phyloP scores from a whole-genome alignment of 2,329 filamentous ascomycete genomes.

The Rutstroemia sydowiana region DNA sequence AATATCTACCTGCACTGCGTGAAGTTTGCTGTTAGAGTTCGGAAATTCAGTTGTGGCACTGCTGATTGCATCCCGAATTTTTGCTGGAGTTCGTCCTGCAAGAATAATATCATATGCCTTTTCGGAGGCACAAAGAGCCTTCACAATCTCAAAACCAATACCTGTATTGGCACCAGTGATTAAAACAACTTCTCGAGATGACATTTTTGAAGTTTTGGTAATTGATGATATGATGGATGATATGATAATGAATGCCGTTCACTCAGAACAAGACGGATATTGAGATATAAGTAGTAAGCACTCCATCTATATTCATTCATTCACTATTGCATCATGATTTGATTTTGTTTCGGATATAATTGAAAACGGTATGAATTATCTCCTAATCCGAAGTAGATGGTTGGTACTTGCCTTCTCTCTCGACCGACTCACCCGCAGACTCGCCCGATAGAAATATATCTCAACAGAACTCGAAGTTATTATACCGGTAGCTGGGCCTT shows the following conservation, averaged over 20 bases:
- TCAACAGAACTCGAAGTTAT: no score
- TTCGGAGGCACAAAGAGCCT: conserved; percentile 11
- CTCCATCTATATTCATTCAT: no score
- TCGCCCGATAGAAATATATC: background rate
- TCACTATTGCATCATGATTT: no score
- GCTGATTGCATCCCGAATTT: conserved; percentile 35
- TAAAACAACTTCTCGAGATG: conserved; percentile 17
- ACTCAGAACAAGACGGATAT: no score
- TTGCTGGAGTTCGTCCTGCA: conserved; percentile 33
- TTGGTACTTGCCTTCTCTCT: no score
- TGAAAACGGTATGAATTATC: no score
- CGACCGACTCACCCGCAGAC: background rate
- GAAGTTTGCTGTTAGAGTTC: conserved; percentile 23
- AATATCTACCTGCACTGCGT: conserved; percentile 27
- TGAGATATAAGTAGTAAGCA: no score
- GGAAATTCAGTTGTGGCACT: conserved; percentile 31
- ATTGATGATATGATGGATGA: background rate
- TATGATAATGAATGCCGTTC: background rate
- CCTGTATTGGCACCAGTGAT: conserved; percentile 37
- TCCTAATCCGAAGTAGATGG: background rate
- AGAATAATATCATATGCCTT: conserved; percentile 33
- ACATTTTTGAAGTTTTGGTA: no score
- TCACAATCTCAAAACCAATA: conserved; percentile 34
- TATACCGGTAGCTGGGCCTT: no score
- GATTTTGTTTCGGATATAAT: no score